Conservation (phyloP, 1,139 yeast genomes). For the Sugiyamaella neomexicana region DNA sequence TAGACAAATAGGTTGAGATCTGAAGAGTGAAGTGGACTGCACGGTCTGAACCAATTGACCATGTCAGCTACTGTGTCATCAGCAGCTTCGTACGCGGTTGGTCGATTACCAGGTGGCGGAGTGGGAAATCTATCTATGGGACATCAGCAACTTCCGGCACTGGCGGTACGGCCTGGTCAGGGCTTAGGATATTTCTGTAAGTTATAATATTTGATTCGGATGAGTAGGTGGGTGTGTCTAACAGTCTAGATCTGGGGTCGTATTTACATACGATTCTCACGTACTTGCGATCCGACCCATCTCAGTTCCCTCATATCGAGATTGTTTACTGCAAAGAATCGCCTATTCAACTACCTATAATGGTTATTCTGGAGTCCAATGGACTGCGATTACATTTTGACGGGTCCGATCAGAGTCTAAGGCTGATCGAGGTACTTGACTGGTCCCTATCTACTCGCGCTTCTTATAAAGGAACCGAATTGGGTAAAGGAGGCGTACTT, state of each 20-base stretch:
- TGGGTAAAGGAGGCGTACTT: conserved; percentile 29
- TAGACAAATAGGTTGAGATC: not conserved
- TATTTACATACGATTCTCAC: conserved; percentile 30
- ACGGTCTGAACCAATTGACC: not conserved
- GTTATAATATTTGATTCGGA: not conserved
- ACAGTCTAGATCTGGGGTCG: conserved; percentile 29
- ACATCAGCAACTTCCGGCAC: conserved; percentile 2
- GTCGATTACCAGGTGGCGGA: not conserved
- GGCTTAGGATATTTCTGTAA: conserved; percentile 15
- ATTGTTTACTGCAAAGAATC: conserved; percentile 28
- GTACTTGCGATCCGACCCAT: conserved; percentile 28
- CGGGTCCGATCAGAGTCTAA: conserved; percentile 31
- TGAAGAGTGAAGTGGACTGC: not conserved
- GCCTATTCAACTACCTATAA: conserved; percentile 28
- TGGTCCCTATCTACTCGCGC: conserved; percentile 29
- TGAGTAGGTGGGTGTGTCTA: not conserved
- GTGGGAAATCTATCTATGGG: conserved; percentile 2
- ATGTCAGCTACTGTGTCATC: conserved; percentile 16
- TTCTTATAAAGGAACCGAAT: conserved; percentile 34
- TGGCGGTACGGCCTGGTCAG: conserved; percentile 16
- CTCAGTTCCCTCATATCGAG: conserved; percentile 32
- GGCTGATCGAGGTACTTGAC: conserved; percentile 34
- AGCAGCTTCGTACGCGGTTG: conserved; percentile 7
- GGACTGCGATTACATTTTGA: conserved; percentile 36
- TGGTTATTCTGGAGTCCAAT: conserved; percentile 30